Base-by-base conservation (phyloP, 2,329 filamentous ascomycete genomes). In the Colletotrichum godetiae region DNA sequence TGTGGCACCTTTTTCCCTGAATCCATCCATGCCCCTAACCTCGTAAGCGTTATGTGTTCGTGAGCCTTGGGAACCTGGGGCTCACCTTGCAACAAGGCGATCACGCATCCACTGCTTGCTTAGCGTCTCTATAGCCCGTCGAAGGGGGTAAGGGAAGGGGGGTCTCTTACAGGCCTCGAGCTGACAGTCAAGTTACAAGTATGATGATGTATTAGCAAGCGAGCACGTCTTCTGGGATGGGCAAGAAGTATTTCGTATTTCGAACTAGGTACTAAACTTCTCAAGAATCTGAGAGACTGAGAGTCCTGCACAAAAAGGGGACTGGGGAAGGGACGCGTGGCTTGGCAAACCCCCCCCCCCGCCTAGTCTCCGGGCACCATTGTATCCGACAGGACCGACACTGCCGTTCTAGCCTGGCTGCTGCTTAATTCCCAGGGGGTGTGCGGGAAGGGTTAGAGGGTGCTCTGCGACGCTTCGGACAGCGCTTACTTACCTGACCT, bases 81-180 rank as follows among this genome's bases (percentile, higher is more conserved):
- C 42, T 53, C n/a, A 33, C 63, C 46, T 56, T 62, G 68, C 27
- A 46, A 5, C 59, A 68, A 24, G 64, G 24, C 68, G 68, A 72
- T 72, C 68, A 72, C 56, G 56, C 68, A 71, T 15, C 19, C 57
- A 62, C 49, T 68, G 64, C 64, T 58, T 31, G 29, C 13, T 56
- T 62, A 68, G 57, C 64, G 57, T 53, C 55, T 15, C 35, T 29
- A 10, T 19, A 57, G 58, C 12, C 52, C 24, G 19, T 22, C 29
- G 55, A 57, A 31, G 27, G 55, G 55, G 31, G 66, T 15, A 35
- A 27, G 19, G 42, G 19, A 15, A 46, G 42, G 15, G 19, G 19
- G 19, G 5, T 46, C 42, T 46, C 42, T 46, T 46, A 46, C 42
- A 46, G 42, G 13, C 42, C 33, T 37, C 33, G 19, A 27, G 56